Conservation (phyloP, 805 yeast genomes). For the Saturnispora quitensis region DNA sequence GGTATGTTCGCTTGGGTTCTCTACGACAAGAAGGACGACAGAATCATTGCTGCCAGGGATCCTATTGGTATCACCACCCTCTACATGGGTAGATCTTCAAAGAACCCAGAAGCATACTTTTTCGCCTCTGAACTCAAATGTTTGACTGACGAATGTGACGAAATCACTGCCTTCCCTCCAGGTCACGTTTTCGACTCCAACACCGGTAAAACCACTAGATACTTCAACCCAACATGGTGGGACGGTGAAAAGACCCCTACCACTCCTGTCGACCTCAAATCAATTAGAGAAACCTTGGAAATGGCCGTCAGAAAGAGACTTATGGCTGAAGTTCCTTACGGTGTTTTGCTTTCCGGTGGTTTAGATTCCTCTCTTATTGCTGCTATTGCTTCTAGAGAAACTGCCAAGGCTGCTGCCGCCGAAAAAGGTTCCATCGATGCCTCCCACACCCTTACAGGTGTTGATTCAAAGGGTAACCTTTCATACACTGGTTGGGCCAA, state of each 20-base stretch:
- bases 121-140: slow-evolving; percentile 95
- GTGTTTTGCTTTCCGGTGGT: slow-evolving; percentile 96
- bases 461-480: slow-evolving; percentile 80
- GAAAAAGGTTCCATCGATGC: slow-evolving; percentile 41
- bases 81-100: slow-evolving; percentile 80
- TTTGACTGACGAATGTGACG: slow-evolving; percentile 89
- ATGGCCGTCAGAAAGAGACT: slow-evolving; percentile 96
- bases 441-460: slow-evolving; percentile 70
- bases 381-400: slow-evolving; percentile 93
- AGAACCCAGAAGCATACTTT: slow-evolving; percentile 66
- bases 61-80: slow-evolving; percentile 96
- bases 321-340: slow-evolving; percentile 99
- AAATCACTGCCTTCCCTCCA: slow-evolving; percentile 91
- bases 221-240: slow-evolving; percentile 93
- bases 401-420: slow-evolving; percentile 62
- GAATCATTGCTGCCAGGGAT: slow-evolving; percentile 95
- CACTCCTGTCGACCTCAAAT: slow-evolving; percentile 60
- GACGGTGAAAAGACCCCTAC: slow-evolving; percentile 70
- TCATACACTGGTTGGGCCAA: slow-evolving; percentile 67
- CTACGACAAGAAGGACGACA: slow-evolving; percentile 74
- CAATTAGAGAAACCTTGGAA: slow-evolving; percentile 75
- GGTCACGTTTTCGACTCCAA: slow-evolving; percentile 94
- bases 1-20: slow-evolving; percentile 98
- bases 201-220: slow-evolving; percentile 78
- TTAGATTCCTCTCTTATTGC: slow-evolving; percentile 95